Conservation (phyloP, 2,329 filamentous ascomycete species). For the Cladophialophora immunda region DNA sequence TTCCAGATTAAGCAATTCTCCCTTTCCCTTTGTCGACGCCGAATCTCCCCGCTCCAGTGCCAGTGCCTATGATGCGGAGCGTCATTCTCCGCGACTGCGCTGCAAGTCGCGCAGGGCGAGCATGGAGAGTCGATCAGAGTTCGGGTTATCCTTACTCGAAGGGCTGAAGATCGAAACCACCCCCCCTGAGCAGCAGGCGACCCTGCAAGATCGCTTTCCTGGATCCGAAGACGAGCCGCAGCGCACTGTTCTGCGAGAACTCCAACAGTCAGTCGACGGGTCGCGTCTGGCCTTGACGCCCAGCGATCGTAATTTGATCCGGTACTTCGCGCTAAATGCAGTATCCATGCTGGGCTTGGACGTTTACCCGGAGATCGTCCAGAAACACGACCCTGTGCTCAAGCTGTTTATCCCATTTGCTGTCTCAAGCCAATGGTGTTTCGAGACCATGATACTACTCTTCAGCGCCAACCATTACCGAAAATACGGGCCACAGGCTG, state of each 20-base stretch:
- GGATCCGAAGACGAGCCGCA: conserved; percentile 12
- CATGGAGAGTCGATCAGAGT: conserved; percentile 26
- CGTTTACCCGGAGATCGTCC: conserved; percentile 25
- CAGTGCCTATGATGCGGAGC: background rate
- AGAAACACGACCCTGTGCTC: conserved; percentile 29
- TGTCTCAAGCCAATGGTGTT: conserved; percentile 33
- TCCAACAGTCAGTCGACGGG: conserved; percentile 17
- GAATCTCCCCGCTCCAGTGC: conserved; percentile 11
- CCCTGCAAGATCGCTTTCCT: background rate
- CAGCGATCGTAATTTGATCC: conserved; percentile 27
- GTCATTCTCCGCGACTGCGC: background rate
- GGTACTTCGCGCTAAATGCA: conserved; percentile 32
- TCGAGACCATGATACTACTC: conserved; percentile 34
- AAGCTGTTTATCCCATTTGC: conserved; percentile 33
- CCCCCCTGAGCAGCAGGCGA: conserved; percentile 6
- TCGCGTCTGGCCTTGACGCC: conserved; percentile 17
- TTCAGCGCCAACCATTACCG: conserved; percentile 31
- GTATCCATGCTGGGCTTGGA: conserved; percentile 31
- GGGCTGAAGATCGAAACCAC: conserved; percentile 23
- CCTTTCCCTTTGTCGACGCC: conserved; percentile 4
- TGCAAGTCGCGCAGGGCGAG: conserved; percentile 15
- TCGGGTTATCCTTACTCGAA: conserved; percentile 27
- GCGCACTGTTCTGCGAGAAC: conserved; percentile 9
- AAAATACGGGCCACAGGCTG: background rate
- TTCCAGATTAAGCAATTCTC: conserved; percentile 15